Evolutionary conservation across 2,329 filamentous ascomycete species (phyloP).

Genomic region (Arachnomyces sp.): DNA sequence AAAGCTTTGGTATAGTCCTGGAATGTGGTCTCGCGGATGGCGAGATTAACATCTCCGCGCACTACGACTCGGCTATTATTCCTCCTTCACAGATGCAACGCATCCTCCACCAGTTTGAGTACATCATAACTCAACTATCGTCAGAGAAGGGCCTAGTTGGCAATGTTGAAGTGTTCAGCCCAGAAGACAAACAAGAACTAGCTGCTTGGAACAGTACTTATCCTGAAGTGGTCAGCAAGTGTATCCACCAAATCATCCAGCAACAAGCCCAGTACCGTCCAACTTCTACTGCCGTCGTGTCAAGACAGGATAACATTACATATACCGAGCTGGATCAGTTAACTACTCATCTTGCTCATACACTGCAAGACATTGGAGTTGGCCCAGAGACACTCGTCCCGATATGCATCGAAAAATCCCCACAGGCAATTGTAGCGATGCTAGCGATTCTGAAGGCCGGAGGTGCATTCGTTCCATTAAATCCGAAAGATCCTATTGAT

Average conservation of each 20-base stretch:
- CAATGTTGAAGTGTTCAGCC: background rate
- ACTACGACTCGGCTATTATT: background rate
- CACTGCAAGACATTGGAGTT: slow-evolving; percentile 3
- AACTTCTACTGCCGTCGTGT: slow-evolving; percentile 14
- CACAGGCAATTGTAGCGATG: background rate
- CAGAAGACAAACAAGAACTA: background rate
- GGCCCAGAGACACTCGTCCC: background rate
- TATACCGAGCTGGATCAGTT: slow-evolving; percentile 15
- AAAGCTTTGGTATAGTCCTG: background rate
- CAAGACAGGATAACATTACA: slow-evolving; percentile 17
- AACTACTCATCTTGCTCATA: slow-evolving; percentile 10
- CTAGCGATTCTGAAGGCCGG: background rate
- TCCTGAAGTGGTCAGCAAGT: slow-evolving; percentile 9
- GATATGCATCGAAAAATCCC: background rate
- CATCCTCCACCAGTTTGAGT: background rate
- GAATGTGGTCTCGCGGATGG: background rate
- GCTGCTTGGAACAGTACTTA: background rate
- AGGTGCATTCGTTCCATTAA: slow-evolving; percentile 27
- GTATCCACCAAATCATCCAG: slow-evolving; percentile 16
- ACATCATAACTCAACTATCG: background rate
- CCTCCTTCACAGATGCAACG: background rate
- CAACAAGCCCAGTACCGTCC: slow-evolving; percentile 10
- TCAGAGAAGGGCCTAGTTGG: background rate
- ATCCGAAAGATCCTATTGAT: slow-evolving; percentile 31
- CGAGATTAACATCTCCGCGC: background rate